phyloP scores from a whole-genome alignment of 441 rosid genomes.

The Hura crepitans region DNA sequence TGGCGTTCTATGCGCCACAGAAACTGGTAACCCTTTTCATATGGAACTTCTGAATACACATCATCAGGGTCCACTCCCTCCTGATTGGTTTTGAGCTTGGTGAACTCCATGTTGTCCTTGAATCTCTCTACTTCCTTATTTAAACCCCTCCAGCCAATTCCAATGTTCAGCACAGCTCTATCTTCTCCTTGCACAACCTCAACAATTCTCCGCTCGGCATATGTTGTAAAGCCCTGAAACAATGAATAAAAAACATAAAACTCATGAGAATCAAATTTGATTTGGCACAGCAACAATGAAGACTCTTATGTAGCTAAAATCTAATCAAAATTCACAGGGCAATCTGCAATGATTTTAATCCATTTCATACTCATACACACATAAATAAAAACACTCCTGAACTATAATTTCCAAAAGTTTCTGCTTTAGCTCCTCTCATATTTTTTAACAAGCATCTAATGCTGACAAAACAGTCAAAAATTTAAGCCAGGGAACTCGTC shows the following conservation, averaged over 20 bases:
- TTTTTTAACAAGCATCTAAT: not conserved
- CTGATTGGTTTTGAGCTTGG: constrained; percentile 78
- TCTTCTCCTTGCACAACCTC: constrained; percentile 91
- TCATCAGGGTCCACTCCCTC: constrained; percentile 79
- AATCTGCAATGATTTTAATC: not conserved
- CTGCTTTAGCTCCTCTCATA: not conserved
- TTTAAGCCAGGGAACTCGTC: not conserved
- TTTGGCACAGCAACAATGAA: not conserved
- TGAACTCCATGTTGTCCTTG: constrained; percentile 79
- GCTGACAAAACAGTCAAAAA: not conserved
- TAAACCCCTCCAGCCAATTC: constrained; percentile 90
- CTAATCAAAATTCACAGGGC: not conserved
- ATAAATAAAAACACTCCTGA: not conserved
- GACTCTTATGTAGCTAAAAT: not conserved
- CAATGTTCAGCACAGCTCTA: constrained; percentile 63
- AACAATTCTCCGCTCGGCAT: constrained; percentile 90
- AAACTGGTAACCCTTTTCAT: constrained; percentile 91
- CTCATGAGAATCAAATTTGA: not conserved
- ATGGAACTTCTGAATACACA: constrained; percentile 79
- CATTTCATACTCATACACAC: not conserved
- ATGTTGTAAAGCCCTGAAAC: constrained; percentile 78
- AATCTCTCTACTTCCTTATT: constrained; percentile 69
- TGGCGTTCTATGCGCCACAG: constrained; percentile 85
- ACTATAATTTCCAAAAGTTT: not conserved
- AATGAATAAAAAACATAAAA: constrained; percentile 18